A percentile compares a stretch with the other conserved stretches of the same genome.
phyloP scores from a whole-genome alignment of 2,329 filamentous ascomycete genomes.

The Trichoderma gracile region DNA sequence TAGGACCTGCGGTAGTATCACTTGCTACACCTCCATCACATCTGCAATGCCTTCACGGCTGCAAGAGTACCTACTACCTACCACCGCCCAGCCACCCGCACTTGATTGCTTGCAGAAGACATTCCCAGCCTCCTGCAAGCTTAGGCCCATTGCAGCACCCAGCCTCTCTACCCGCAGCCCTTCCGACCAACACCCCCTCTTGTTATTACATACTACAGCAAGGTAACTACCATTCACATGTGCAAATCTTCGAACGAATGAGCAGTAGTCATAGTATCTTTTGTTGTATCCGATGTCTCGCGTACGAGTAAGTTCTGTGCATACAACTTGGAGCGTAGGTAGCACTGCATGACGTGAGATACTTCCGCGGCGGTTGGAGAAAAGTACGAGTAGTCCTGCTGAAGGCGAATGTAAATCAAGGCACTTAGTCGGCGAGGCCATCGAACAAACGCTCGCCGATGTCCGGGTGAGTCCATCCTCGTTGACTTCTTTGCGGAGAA shows the following conservation, averaged over 20 bases:
- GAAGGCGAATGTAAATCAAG: too few relatives aligned
- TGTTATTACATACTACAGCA: too few relatives aligned
- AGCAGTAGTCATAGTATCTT: too few relatives aligned
- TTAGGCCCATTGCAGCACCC: slow-evolving; percentile 8
- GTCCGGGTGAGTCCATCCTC: neutral
- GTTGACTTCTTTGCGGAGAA: neutral
- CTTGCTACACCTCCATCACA: neutral
- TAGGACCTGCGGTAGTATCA: neutral
- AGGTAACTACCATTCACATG: neutral
- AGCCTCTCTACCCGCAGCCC: neutral
- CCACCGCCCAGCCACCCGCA: neutral
- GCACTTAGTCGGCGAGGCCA: too few relatives aligned
- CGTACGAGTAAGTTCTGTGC: slow-evolving; percentile 22
- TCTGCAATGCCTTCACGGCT: slow-evolving; percentile 2
- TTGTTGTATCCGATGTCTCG: neutral
- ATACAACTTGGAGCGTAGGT: slow-evolving; percentile 7
- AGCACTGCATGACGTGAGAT: slow-evolving; percentile 22
- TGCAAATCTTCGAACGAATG: neutral
- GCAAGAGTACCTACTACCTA: too few relatives aligned
- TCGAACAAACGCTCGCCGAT: neutral
- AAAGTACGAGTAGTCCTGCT: neutral
- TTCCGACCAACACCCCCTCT: slow-evolving; percentile 2
- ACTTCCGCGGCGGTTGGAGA: neutral
- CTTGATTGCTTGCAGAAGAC: slow-evolving; percentile 19
- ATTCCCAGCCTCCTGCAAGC: slow-evolving; percentile 16